Evolutionary conservation across 805 yeast genomes (phyloP).

Genomic region (Alloascoidea hylecoeti): DNA sequence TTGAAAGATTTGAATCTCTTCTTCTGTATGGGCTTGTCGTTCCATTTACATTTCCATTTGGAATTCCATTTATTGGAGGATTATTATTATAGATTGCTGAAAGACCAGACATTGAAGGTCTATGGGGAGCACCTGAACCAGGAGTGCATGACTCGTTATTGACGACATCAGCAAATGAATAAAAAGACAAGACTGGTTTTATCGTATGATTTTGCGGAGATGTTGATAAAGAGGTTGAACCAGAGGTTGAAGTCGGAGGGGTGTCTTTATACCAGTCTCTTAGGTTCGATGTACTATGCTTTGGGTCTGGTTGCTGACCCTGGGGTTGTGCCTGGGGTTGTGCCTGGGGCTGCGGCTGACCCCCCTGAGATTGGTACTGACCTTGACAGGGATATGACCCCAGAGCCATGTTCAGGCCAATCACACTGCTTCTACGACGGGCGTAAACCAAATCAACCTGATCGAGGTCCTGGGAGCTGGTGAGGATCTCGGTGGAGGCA

Average conservation of each 20-base stretch:
- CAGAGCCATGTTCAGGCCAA: no score
- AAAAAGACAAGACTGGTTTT: background rate
- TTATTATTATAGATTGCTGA: background rate
- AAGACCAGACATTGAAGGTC: background rate
- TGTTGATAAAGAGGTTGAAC: no score
- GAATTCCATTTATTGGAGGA: background rate
- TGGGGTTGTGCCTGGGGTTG: no score
- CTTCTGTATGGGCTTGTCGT: background rate
- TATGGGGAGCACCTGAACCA: background rate
- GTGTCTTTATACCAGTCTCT: no score
- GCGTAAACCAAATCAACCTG: conserved; percentile 59
- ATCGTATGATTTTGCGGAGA: no score
- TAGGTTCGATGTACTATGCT: no score
- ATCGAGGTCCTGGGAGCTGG: conserved; percentile 42
- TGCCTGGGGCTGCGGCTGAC: no score
- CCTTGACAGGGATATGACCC: no score
- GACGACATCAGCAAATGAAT: background rate
- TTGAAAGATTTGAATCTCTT: background rate
- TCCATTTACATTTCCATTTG: background rate
- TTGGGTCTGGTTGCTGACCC: no score
- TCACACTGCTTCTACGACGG: no score
- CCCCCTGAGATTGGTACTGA: no score
- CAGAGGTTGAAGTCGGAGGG: no score
- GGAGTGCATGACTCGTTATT: background rate
- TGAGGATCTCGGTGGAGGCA: conserved; percentile 53